Evolutionary conservation across 108 stramenopile genomes (phyloP).

Genomic region (Fistulifera pelliculosa): DNA sequence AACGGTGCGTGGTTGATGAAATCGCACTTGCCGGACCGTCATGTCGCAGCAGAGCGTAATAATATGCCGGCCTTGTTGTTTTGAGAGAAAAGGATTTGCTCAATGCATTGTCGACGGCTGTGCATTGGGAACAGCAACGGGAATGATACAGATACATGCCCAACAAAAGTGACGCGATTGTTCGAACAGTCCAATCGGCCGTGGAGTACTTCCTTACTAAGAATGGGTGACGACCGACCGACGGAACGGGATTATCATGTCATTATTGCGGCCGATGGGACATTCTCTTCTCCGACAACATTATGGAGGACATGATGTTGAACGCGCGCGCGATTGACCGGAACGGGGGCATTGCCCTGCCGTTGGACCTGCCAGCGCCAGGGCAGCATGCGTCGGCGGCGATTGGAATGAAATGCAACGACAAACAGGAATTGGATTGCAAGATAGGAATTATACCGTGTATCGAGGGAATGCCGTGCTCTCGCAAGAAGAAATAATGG

Average conservation of each 20-base stretch:
- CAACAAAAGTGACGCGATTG: conserved; percentile 32
- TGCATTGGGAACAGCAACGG: conserved; percentile 46
- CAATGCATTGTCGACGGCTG: conserved; percentile 41
- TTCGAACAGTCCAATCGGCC: conserved; percentile 30
- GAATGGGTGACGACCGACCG: conserved; percentile 1
- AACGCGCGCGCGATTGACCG: conserved; percentile 1
- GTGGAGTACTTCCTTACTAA: conserved; percentile 38
- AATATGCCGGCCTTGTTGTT: conserved; percentile 51
- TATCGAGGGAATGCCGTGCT: conserved; percentile 76
- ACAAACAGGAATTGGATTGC: conserved; percentile 39
- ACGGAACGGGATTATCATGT: conserved; percentile 57
- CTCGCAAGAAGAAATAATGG: conserved; percentile 28
- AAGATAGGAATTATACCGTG: conserved; percentile 73
- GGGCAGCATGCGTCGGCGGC: conserved; percentile 5
- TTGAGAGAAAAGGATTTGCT: conserved; percentile 65
- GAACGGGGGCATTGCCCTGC: conserved; percentile 14
- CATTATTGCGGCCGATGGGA: conserved; percentile 79
- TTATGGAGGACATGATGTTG: conserved; percentile 45
- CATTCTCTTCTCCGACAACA: conserved; percentile 51
- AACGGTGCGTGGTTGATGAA: conserved; percentile 70
- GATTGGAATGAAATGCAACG: conserved; percentile 48
- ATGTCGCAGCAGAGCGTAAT: conserved; percentile 9
- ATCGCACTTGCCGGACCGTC: conserved; percentile 38
- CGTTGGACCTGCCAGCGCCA: conserved; percentile 2
- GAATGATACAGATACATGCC: conserved; percentile 43